Evolutionary conservation across 352 stramenopile species (phyloP), one percentile per base, ranked within the genome.

Genomic region (Phytophthora pistaciae): DNA sequence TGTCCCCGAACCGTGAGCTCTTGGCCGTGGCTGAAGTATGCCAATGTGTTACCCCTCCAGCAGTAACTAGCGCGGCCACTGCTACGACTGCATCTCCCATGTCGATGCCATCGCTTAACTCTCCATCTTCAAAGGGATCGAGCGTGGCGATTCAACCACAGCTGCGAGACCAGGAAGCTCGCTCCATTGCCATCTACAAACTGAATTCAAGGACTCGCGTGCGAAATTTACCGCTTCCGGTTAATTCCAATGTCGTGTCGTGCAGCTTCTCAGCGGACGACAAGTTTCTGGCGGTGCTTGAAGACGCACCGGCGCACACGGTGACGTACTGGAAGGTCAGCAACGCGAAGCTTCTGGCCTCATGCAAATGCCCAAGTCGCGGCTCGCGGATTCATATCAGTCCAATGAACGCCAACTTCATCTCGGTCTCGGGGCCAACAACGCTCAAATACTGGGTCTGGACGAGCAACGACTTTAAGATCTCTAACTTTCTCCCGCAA

Each of bases 301-400:
- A 94, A 42, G 87, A 94, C 46, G 81, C 87, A 18, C 88, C 87
- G 42, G 72, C 83, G 3, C 84, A 94, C 59, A 87, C 79, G 21
- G 79, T 96, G 25, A 90, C 83, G 29, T 94, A 93, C 64, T 96
- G 85, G 87, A 94, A 96, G 66, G 79, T 91, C 46, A 85, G 79
- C 68, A 94, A 81, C 18, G 72, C 78, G n/a, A 94, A 94, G 60
- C 76, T 96, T 33, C 54, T 96, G 21, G 82, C 87, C 25, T 86
- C 79, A 0, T 82, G 82, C 64, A 91, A 91, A 54, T 92, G 85
- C 46, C 87, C 88, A 21, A 91, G 80, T 53, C 79, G 87, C 6
- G 87, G 85, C 3, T 78, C 81, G 7, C 75, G 85, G 5, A 89
- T 96, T 62, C 84, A 83, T 55, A 91, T 96, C 71, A 82, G 82